Evolutionary conservation across 306 rosid genomes (phyloP), one percentile per base, ranked within the genome.

Genomic region (Prunus armeniaca): DNA sequence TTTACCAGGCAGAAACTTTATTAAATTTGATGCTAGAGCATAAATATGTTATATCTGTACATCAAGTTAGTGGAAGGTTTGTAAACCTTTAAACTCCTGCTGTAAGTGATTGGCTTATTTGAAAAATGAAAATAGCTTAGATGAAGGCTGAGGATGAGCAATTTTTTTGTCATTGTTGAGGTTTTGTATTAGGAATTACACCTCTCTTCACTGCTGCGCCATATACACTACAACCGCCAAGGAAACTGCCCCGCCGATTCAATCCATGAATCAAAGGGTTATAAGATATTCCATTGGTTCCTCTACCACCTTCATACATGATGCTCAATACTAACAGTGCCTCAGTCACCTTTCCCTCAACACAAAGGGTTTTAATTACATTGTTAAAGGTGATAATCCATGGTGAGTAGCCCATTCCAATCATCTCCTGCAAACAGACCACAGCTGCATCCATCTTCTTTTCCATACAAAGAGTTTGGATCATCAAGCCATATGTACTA

Each of bases 151-250:
- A 11, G 24, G 55, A 51, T 28, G 41, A 34, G 46, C 38, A 67
- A 17, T 34, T 2, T 2, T 54, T 56, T 28, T 19, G 45, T 81
- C 78, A 72, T 57, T 47, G 70, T 15, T 28, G 24, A 27, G 91
- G 86, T 43, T 66, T 74, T 73, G n/a, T 62, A 8, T 54, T 76
- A 13, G 80, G 84, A 71, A 82, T 65, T 74, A 79, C 69, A 51
- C 94, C 94, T 73, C 66, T 85, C 89, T 94, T 93, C 79, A 93
- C 25, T 15, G 91, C 97, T 0, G 80, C 58, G 56, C 86, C 90
- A 64, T 84, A 86, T 61, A 87, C 73, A 49, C 13, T 55, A 52
- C 85, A 75, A 76, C 88, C 96, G 32, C 74, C 74, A 38, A 78
- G 27, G 66, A 66, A 5, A 74, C 78, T 76, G 22, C 86, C 89